phyloP scores from a whole-genome alignment of 192 early-diverging fungal genomes.

The Kickxella alabastrina region DNA sequence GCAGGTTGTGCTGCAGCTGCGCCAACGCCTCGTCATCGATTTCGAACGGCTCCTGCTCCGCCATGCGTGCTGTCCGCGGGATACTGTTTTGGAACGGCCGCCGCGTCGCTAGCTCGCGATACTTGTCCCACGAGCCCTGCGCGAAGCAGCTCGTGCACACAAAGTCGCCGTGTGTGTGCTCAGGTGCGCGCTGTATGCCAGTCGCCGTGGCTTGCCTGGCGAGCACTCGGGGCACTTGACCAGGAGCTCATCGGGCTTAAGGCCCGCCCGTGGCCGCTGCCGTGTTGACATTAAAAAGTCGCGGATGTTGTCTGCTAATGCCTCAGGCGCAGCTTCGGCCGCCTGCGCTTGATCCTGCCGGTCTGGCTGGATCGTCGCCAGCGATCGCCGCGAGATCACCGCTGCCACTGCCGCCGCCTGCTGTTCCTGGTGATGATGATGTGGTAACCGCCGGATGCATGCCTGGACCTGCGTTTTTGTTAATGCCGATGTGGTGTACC shows the following conservation, averaged over 20 bases:
- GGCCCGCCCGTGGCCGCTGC: constrained; percentile 47
- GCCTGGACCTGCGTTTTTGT: too few species aligned
- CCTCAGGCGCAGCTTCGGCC: neutral
- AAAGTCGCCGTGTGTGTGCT: constrained; percentile 51
- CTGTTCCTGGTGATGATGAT: neutral
- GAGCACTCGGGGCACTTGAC: constrained; percentile 52
- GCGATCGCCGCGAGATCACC: constrained; percentile 7
- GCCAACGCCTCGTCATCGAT: constrained; percentile 27
- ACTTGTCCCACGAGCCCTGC: constrained; percentile 58
- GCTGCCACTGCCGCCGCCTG: too few species aligned
- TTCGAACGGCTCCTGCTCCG: constrained; percentile 32
- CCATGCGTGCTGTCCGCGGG: constrained; percentile 10
- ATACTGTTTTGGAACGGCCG: constrained; percentile 44
- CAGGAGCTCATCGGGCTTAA: constrained; percentile 48
- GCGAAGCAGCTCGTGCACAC: constrained; percentile 56
- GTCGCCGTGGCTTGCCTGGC: constrained; percentile 48
- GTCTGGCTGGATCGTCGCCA: constrained; percentile 22
- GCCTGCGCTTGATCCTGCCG: neutral
- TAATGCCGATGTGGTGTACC: too few species aligned
- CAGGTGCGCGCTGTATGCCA: constrained; percentile 56
- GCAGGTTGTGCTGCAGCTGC: constrained; percentile 27
- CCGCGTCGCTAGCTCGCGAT: constrained; percentile 45
- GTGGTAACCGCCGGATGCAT: too few species aligned
- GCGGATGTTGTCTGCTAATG: constrained; percentile 33
- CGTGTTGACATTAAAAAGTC: constrained; percentile 39